These are phyloP conservation scores for Rhododendron simsii DNA, from an alignment of 148 eudicot species.

Conservation along the genomic window DNA sequence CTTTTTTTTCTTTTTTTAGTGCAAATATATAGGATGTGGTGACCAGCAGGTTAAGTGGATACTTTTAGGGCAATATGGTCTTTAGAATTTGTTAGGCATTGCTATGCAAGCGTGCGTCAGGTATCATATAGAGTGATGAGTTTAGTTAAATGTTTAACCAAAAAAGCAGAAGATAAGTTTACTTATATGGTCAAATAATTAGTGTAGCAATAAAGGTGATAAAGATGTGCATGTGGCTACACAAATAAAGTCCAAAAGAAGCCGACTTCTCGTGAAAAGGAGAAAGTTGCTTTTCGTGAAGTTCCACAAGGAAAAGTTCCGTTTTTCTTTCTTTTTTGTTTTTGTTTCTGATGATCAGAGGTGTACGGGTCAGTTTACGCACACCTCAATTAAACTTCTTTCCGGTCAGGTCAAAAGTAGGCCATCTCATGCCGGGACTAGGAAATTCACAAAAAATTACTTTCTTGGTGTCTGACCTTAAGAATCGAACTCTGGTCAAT, in stretches of 20 bases:
- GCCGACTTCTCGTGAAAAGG: neutral
- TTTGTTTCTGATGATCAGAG: too few species aligned
- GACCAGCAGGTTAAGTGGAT: neutral
- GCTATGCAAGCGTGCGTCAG: neutral
- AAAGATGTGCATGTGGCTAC: neutral
- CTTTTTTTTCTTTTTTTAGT: neutral
- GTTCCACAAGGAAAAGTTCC: neutral
- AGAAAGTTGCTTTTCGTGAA: neutral
- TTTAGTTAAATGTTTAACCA: neutral
- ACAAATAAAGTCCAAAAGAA: neutral
- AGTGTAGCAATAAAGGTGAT: neutral
- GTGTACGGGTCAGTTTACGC: too few species aligned
- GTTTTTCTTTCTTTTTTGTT: too few species aligned
- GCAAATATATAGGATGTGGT: too few species aligned
- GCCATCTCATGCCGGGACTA: too few species aligned
- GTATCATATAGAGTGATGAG: neutral
- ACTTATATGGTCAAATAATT: neutral
- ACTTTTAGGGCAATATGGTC: neutral
- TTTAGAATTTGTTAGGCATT: neutral
- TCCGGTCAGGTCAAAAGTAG: too few species aligned
- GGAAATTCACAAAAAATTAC: too few species aligned
- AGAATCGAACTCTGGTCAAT: too few species aligned
- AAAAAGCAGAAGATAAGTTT: neutral
- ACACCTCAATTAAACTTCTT: too few species aligned
- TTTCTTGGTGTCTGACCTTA: too few species aligned